Evolutionary conservation across 2,329 filamentous ascomycete species (phyloP).

Genomic region (Xenoacremonium recifei): DNA sequence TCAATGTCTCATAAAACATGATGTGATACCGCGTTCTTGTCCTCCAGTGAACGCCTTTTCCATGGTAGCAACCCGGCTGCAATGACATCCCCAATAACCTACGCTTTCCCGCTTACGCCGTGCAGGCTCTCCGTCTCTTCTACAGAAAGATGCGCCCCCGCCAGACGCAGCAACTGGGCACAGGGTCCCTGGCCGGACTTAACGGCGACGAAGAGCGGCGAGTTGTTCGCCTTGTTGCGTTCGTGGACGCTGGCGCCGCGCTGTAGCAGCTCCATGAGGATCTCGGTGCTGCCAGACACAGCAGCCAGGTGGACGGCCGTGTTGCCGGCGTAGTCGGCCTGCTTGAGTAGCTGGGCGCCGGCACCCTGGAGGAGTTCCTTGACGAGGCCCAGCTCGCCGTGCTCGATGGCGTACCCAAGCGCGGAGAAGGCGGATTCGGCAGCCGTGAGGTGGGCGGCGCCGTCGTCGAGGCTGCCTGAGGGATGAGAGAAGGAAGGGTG

Average conservation of each 20-base stretch:
- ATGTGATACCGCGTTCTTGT: too few species aligned
- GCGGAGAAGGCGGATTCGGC: conserved; percentile 68
- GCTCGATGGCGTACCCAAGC: conserved; percentile 76
- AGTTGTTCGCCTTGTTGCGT: conserved; percentile 64
- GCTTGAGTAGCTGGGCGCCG: conserved; percentile 65
- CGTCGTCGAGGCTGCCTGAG: conserved; percentile 47
- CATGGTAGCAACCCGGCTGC: too few species aligned
- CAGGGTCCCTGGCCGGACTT: conserved; percentile 54
- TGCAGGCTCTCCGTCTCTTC: conserved; percentile 35
- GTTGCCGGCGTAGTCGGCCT: conserved; percentile 79
- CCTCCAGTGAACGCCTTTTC: too few species aligned
- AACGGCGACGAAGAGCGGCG: conserved; percentile 62
- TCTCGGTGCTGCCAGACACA: conserved; percentile 50
- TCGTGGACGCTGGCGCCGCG: conserved; percentile 66
- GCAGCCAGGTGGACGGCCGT: conserved; percentile 62
- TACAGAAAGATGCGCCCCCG: conserved; percentile 56
- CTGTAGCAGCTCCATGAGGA: conserved; percentile 58
- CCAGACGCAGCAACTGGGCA: conserved; percentile 53
- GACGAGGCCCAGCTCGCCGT: conserved; percentile 65
- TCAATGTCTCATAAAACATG: too few species aligned
- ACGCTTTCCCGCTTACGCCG: neutral
- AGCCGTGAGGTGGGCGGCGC: conserved; percentile 42
- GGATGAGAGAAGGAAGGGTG: conserved; percentile 76
- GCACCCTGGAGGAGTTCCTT: conserved; percentile 66
- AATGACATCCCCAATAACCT: too few species aligned